A percentile compares a stretch with the other conserved stretches of the same genome.
Conservation (phyloP, 2,329 filamentous ascomycete species). For the Verticillium dahliae region DNA sequence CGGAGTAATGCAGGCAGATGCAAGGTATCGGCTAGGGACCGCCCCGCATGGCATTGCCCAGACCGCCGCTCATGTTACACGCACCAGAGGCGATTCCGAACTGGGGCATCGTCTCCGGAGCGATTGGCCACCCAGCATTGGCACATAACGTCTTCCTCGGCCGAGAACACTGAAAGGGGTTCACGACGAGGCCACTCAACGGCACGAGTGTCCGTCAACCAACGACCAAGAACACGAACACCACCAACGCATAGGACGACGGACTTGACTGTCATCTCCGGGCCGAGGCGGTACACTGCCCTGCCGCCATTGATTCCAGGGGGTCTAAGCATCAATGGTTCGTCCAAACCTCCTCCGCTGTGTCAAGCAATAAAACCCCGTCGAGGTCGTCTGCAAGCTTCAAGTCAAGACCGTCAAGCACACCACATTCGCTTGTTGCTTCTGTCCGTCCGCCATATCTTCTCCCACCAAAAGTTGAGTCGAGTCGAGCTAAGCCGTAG, state of each 20-base stretch:
- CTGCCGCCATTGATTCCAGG: neutral
- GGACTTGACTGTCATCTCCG: neutral
- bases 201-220: neutral
- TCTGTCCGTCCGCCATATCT: neutral
- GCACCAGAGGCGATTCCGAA: neutral
- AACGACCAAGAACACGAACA: neutral
- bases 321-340: neutral
- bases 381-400: neutral
- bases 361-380: neutral
- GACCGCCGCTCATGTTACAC: neutral
- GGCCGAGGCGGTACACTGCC: neutral
- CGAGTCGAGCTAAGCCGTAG: neutral
- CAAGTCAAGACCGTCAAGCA: neutral
- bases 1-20: neutral
- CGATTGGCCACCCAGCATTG: neutral
- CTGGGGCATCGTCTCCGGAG: neutral
- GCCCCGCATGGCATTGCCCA: neutral
- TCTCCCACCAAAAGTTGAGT: neutral
- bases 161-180: neutral
- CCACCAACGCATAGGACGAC: neutral
- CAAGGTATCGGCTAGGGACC: neutral
- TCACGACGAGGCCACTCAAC: neutral
- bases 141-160: neutral
- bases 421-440: neutral
- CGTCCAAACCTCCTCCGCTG: neutral